phyloP scores from a whole-genome alignment of 148 eudicot genomes.

The Limonium bicolor region DNA sequence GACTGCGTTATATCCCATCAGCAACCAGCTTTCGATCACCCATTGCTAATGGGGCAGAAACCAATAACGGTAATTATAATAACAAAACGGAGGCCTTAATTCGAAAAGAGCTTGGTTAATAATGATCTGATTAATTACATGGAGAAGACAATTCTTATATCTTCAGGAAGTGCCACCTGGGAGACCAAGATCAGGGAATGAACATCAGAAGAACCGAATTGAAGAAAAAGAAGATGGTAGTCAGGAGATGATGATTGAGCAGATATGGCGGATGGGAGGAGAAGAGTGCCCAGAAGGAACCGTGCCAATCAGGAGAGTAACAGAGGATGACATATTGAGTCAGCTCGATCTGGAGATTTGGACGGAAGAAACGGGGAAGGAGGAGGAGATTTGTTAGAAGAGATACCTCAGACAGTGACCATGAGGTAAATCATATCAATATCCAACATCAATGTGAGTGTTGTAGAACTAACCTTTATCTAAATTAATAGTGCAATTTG shows the following conservation, averaged over 20 bases:
- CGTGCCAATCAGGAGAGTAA: conserved; percentile 81
- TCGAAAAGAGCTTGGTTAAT: background rate
- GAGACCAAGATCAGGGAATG: conserved; percentile 48
- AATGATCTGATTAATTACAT: background rate
- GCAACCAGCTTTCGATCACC: conserved; percentile 94
- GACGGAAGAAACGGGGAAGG: conserved; percentile 44
- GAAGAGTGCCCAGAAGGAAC: conserved; percentile 75
- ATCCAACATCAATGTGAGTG: too few species aligned
- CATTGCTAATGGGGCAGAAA: conserved; percentile 47
- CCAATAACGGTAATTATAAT: conserved; percentile 18
- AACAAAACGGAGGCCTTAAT: background rate
- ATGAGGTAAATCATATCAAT: conserved; percentile 60
- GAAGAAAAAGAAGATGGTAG: conserved; percentile 31
- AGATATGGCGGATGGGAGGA: conserved; percentile 48
- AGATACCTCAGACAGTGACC: conserved; percentile 52
- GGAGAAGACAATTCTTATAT: background rate
- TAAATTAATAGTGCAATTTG: too few species aligned
- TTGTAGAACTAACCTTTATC: too few species aligned
- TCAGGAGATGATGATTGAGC: too few species aligned
- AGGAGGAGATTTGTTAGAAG: conserved; percentile 32
- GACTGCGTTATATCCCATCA: conserved; percentile 65
- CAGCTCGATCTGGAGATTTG: conserved; percentile 39
- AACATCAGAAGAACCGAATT: background rate
- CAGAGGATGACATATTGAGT: conserved; percentile 60
- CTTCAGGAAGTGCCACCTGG: conserved; percentile 32